These are phyloP conservation scores for Kurtzmaniella quercitrusa DNA, from an alignment of 1,139 yeast species.

Conservation along the genomic window DNA sequence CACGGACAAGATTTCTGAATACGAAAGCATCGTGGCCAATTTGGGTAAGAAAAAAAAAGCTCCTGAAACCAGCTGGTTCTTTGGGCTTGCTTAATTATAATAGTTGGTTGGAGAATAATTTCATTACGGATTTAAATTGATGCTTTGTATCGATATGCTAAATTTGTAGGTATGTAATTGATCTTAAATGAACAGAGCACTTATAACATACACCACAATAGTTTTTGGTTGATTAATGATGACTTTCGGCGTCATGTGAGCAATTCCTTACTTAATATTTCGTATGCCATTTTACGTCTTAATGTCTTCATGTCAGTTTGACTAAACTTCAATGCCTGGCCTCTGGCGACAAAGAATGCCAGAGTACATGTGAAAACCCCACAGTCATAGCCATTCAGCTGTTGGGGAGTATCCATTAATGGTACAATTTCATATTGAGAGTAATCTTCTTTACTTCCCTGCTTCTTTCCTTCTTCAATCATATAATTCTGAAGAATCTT, in stretches of 20 bases:
- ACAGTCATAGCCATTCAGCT: slow-evolving; percentile 88
- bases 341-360: slow-evolving; percentile 56
- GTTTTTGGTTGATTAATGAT: too few relatives aligned
- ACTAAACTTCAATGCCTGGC: slow-evolving; percentile 46
- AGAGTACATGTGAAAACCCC: slow-evolving; percentile 91
- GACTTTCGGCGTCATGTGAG: too few relatives aligned
- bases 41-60: slow-evolving; percentile 10
- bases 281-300: slow-evolving; percentile 68
- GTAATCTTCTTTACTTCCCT: slow-evolving; percentile 31
- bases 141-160: too few relatives aligned
- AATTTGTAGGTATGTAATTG: too few relatives aligned
- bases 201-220: background rate
- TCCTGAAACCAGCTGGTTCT: slow-evolving; percentile 1
- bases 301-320: slow-evolving; percentile 70
- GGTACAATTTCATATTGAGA: slow-evolving; percentile 28
- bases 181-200: too few relatives aligned
- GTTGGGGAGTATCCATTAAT: slow-evolving; percentile 67
- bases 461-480: slow-evolving; percentile 50
- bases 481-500: slow-evolving; percentile 56
- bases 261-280: slow-evolving; percentile 25
- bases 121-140: too few relatives aligned
- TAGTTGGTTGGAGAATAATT: too few relatives aligned
- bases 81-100: too few relatives aligned
- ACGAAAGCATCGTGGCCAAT: slow-evolving; percentile 26
- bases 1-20: slow-evolving; percentile 44